Conservation (phyloP, 768 basidiomycete species). For the Hygrocybe coccinea region DNA sequence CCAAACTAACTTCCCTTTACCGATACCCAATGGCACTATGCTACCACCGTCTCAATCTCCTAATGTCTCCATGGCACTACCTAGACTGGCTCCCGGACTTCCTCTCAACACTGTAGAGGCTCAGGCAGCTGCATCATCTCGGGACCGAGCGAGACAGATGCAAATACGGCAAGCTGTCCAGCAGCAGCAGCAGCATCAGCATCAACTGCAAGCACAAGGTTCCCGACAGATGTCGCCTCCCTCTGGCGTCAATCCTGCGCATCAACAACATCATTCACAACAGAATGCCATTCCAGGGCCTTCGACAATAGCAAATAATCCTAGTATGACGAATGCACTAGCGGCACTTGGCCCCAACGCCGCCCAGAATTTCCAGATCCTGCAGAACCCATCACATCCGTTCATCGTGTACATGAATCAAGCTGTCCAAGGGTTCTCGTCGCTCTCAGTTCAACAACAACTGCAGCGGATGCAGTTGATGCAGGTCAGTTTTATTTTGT, state of each 20-base stretch:
- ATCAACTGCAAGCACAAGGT: conserved; percentile 23
- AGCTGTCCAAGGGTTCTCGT: conserved; percentile 49
- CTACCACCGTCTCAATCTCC: conserved; percentile 15
- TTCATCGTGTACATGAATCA: conserved; percentile 52
- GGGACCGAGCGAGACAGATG: conserved; percentile 33
- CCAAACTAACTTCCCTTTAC: conserved; percentile 29
- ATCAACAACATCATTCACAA: conserved; percentile 13
- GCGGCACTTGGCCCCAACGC: conserved; percentile 26
- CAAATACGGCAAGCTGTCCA: conserved; percentile 36
- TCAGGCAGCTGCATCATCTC: conserved; percentile 30
- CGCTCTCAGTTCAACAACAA: conserved; percentile 49
- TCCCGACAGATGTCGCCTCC: conserved; percentile 43
- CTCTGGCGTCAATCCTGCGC: conserved; percentile 17
- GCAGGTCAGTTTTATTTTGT: conserved; percentile 39
- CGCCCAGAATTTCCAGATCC: conserved; percentile 44
- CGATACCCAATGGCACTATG: conserved; percentile 27
- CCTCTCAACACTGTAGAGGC: conserved; percentile 30
- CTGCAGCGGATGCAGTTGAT: conserved; percentile 52
- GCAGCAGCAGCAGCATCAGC: conserved; percentile 26
- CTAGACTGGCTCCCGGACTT: conserved; percentile 10
- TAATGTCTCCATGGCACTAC: conserved; percentile 18
- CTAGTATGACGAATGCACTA: background rate
- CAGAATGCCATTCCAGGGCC: conserved; percentile 7
- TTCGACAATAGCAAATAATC: conserved; percentile 11
- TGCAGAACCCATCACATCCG: conserved; percentile 54